A percentile compares a stretch with the other conserved stretches of the same genome.
phyloP scores from a whole-genome alignment of 2,329 filamentous ascomycete species.

The Mycosphaerella arachidis region DNA sequence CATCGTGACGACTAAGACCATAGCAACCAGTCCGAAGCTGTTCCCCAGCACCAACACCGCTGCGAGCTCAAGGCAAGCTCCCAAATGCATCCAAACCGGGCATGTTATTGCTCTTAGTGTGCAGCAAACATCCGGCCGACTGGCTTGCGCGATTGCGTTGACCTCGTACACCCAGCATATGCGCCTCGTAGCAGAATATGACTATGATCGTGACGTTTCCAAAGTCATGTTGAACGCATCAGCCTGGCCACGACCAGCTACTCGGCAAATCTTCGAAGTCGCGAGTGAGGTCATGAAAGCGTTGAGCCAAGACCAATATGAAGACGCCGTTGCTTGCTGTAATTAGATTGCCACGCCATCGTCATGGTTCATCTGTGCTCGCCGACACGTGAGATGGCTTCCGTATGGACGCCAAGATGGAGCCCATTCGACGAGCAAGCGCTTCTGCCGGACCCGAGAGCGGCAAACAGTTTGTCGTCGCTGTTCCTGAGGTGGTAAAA shows the following conservation, averaged over 20 bases:
- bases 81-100: not conserved
- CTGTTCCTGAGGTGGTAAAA: not conserved
- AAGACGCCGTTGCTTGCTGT: not conserved
- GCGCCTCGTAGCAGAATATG: not conserved
- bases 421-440: not conserved
- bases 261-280: not conserved
- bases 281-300: conserved; percentile 2
- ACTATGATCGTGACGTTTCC: not conserved
- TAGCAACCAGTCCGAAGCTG: conserved; percentile 1
- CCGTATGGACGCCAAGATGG: not conserved
- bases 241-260: not conserved
- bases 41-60: conserved; percentile 2
- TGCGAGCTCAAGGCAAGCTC: conserved; percentile 2
- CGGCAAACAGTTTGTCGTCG: not conserved
- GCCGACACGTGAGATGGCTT: not conserved
- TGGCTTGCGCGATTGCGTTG: not conserved
- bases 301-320: conserved; percentile 3
- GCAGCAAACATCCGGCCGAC: not conserved
- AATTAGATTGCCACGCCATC: conserved; percentile 6
- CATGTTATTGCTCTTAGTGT: not conserved
- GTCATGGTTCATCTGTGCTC: conserved; percentile 1
- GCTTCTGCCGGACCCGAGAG: not conserved
- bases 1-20: conserved; percentile 1
- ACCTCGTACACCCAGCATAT: not conserved
- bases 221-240: not conserved